Conservation (phyloP, 2,329 filamentous ascomycete species). For the Beauveria brongniartii region DNA sequence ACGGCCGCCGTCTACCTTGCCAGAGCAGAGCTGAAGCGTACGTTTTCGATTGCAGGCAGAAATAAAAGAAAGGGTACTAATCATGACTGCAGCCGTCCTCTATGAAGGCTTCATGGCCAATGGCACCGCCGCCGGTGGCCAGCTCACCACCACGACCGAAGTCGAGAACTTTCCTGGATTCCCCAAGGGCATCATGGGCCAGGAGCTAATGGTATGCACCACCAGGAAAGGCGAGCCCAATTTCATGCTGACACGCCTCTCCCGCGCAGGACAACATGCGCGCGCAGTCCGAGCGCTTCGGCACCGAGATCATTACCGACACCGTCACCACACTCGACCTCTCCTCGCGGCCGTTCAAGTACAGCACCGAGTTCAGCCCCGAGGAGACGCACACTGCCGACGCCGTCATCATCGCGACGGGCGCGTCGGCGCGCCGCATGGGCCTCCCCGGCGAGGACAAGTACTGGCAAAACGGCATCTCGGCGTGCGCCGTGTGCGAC, state of each 20-base stretch:
- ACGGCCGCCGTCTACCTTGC: conserved; percentile 95
- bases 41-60: conserved; percentile 21
- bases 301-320: conserved; percentile 87
- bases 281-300: conserved; percentile 82
- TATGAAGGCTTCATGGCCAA: conserved; percentile 98
- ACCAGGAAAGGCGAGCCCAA: neutral
- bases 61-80: conserved; percentile 8
- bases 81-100: conserved; percentile 55
- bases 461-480: conserved; percentile 97
- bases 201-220: conserved; percentile 67
- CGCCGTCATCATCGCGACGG: conserved; percentile 87
- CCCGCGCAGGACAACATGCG: conserved; percentile 72
- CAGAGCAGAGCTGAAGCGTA: conserved; percentile 83
- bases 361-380: conserved; percentile 84
- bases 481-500: conserved; percentile 94
- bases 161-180: conserved; percentile 98
- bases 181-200: conserved; percentile 77
- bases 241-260: neutral
- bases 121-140: conserved; percentile 89
- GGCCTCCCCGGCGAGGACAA: conserved; percentile 80
- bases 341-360: conserved; percentile 77
- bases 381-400: conserved; percentile 82
- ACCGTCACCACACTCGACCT: conserved; percentile 87
- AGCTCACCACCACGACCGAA: conserved; percentile 96
- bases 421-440: conserved; percentile 81